Conservation (phyloP, 116 monocot genomes). For the Iris pallida region DNA sequence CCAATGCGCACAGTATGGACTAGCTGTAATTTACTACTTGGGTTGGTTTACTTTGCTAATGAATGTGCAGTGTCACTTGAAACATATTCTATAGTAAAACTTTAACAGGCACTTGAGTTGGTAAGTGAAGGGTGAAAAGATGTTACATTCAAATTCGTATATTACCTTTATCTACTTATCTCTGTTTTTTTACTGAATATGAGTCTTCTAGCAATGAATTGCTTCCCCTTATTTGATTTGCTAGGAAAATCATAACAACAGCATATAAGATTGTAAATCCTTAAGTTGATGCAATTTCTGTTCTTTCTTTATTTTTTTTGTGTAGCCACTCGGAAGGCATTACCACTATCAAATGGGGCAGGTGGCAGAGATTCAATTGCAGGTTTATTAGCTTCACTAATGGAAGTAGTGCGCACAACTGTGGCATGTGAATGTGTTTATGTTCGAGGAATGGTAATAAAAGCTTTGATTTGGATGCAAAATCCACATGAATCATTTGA, state of each 20-base stretch:
- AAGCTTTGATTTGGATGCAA: constrained; percentile 99
- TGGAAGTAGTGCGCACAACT: constrained; percentile 99
- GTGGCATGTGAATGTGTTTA: constrained; percentile 99
- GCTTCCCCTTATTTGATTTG: neutral
- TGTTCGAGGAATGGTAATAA: constrained; percentile 96
- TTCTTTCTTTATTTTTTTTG: constrained; percentile 5
- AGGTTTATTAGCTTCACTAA: constrained; percentile 90
- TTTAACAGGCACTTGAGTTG: too few relatives aligned
- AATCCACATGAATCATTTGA: constrained; percentile 96
- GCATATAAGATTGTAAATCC: neutral
- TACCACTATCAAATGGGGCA: constrained; percentile 52
- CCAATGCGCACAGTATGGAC: too few relatives aligned
- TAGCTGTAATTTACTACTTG: too few relatives aligned
- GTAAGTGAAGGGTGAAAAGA: too few relatives aligned
- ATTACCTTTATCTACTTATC: too few relatives aligned
- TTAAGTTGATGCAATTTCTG: neutral
- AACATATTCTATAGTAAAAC: too few relatives aligned
- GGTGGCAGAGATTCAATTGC: constrained; percentile 88
- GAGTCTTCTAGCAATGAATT: neutral
- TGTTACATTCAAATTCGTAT: too few relatives aligned
- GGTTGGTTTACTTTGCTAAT: too few relatives aligned
- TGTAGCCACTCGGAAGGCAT: constrained; percentile 54
- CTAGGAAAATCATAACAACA: neutral
- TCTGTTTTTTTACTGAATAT: too few relatives aligned
- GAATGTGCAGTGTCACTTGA: too few relatives aligned